phyloP scores from a whole-genome alignment of 805 yeast genomes.

The Candida namnaoensis region DNA sequence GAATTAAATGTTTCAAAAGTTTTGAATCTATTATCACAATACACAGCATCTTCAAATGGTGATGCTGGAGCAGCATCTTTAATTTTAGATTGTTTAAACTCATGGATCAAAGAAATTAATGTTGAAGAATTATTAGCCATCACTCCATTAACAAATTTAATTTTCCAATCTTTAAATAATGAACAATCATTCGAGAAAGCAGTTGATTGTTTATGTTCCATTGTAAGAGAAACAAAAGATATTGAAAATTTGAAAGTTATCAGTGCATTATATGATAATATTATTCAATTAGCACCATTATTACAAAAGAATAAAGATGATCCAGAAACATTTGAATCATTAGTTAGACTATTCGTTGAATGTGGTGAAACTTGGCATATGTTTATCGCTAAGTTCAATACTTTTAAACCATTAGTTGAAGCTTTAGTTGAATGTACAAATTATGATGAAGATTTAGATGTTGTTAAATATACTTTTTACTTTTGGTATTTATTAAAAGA shows the following conservation, averaged over 20 bases:
- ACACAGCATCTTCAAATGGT: slow-evolving; percentile 27
- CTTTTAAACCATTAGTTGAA: slow-evolving; percentile 65
- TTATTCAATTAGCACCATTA: slow-evolving; percentile 51
- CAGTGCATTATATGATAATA: slow-evolving; percentile 57
- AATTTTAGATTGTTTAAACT: slow-evolving; percentile 68
- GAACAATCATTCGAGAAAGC: slow-evolving; percentile 77
- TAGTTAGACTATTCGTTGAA: slow-evolving; percentile 75
- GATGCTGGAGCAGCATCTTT: slow-evolving; percentile 25
- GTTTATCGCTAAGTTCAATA: slow-evolving; percentile 65
- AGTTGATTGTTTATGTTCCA: slow-evolving; percentile 76
- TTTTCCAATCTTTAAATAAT: slow-evolving; percentile 50
- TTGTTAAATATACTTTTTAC: slow-evolving; percentile 82
- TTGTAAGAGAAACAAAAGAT: slow-evolving; percentile 77
- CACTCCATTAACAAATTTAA: slow-evolving; percentile 55
- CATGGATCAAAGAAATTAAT: slow-evolving; percentile 88
- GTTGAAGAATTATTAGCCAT: slow-evolving; percentile 57
- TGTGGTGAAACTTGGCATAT: slow-evolving; percentile 97
- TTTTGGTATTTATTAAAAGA: slow-evolving; percentile 86
- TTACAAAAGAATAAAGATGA: slow-evolving; percentile 32
- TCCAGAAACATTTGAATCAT: slow-evolving; percentile 52
- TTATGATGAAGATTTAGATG: slow-evolving; percentile 76
- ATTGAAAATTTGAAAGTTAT: slow-evolving; percentile 55
- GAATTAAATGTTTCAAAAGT: slow-evolving; percentile 62
- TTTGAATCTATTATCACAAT: slow-evolving; percentile 48
- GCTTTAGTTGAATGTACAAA: slow-evolving; percentile 64